Evolutionary conservation across 2,329 filamentous ascomycete genomes (phyloP).

Genomic region (Penicillium sp.): DNA sequence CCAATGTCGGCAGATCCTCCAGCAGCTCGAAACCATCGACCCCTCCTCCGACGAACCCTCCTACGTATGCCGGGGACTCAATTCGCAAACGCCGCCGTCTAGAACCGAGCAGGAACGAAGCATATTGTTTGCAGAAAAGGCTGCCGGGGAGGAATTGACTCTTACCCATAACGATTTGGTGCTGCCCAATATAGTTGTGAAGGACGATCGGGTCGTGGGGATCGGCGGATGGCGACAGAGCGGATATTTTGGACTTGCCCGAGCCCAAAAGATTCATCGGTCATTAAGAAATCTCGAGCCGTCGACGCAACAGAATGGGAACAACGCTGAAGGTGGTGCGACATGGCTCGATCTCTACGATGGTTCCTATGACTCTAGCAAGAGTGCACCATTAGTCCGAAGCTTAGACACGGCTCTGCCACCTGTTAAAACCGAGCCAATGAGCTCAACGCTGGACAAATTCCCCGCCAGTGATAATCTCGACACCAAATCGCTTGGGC

Average conservation of each 20-base stretch:
- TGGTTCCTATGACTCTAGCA: conserved; percentile 15
- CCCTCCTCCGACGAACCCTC: conserved; percentile 27
- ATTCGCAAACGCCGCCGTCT: conserved; percentile 25
- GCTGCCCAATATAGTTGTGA: conserved; percentile 37
- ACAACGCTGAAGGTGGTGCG: conserved; percentile 9
- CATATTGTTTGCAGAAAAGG: conserved; percentile 32
- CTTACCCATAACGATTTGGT: conserved; percentile 39
- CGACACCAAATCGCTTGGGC: conserved; percentile 24
- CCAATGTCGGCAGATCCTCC: conserved; percentile 36
- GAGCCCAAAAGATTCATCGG: conserved; percentile 33
- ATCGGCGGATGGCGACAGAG: conserved; percentile 39
- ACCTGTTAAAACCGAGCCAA: conserved; percentile 36
- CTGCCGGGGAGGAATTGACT: conserved; percentile 24
- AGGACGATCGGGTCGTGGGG: conserved; percentile 36
- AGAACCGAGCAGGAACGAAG: conserved; percentile 26
- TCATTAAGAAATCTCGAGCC: conserved; percentile 27
- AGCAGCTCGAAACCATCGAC: conserved; percentile 27
- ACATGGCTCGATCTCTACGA: conserved; percentile 39
- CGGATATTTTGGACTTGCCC: conserved; percentile 38
- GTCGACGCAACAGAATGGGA: not conserved
- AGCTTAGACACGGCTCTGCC: conserved; percentile 20
- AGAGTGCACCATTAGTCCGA: conserved; percentile 9
- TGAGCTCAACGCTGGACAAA: conserved; percentile 27
- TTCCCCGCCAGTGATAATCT: conserved; percentile 26
- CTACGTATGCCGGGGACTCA: conserved; percentile 34